These are phyloP conservation scores for Apiotrichum akiyoshidainum DNA, from an alignment of 1,284 basidiomycete genomes.

Conservation along the genomic window DNA sequence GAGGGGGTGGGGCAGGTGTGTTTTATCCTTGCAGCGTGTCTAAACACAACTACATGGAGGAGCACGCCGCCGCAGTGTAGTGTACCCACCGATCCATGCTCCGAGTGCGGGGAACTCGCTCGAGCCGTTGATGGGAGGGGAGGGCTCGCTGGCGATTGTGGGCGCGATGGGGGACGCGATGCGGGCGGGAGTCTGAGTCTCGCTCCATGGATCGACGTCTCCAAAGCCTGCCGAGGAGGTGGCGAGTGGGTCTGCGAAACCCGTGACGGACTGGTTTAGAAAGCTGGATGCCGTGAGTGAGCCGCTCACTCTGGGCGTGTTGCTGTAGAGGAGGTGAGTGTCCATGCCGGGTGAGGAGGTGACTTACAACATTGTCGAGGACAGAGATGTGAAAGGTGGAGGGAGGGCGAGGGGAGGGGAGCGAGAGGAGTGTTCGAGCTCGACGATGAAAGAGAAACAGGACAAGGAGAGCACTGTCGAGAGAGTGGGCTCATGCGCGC, in stretches of 20 bases:
- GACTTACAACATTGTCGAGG: conserved; percentile 34
- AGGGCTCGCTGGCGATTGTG: neutral
- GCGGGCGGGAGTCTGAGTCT: conserved; percentile 63
- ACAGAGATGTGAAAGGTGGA: neutral
- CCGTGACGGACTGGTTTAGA: conserved; percentile 7
- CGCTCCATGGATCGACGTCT: conserved; percentile 82
- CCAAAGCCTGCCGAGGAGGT: conserved; percentile 50
- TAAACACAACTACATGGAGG: too few species aligned
- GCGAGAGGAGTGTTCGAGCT: neutral
- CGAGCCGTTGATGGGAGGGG: neutral
- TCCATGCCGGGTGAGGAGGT: neutral
- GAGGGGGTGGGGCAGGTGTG: too few species aligned
- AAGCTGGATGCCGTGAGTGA: conserved; percentile 13
- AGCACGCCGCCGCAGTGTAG: too few species aligned
- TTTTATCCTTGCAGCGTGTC: too few species aligned
- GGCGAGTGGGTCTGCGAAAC: conserved; percentile 37
- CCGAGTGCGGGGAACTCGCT: conserved; percentile 17
- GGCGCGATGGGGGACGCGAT: neutral
- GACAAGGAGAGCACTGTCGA: neutral
- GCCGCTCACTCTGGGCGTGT: conserved; percentile 32
- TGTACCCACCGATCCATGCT: conserved; percentile 34
- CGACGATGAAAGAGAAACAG: neutral
- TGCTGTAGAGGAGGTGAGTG: conserved; percentile 20
- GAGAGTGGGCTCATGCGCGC: neutral
- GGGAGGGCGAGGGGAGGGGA: neutral